Evolutionary conservation across 1,284 basidiomycete genomes (phyloP).

Genomic region (Fomitopsis betulina): DNA sequence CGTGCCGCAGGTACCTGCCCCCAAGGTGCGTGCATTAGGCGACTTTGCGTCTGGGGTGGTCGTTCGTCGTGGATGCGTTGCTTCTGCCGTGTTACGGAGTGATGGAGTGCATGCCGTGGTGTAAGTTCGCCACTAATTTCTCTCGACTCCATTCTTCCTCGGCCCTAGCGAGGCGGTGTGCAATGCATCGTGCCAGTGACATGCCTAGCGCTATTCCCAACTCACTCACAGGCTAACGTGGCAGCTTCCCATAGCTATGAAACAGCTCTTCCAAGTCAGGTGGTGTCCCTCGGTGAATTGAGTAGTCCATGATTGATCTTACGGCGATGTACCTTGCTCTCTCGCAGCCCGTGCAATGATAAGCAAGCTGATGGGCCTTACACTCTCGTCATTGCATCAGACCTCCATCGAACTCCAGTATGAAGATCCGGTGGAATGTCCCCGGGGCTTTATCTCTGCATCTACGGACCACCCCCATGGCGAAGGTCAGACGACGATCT

Average conservation of each 20-base stretch:
- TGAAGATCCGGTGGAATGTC: neutral
- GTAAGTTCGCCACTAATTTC: neutral
- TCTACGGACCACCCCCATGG: neutral
- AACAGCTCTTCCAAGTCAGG: neutral
- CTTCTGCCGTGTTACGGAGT: slow-evolving; percentile 1
- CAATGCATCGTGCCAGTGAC: neutral
- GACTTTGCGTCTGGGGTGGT: neutral
- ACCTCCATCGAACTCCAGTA: neutral
- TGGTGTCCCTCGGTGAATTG: neutral
- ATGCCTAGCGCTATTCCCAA: neutral
- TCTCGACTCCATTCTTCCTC: neutral
- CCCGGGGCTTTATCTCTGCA: neutral
- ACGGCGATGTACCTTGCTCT: neutral
- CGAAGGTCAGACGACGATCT: neutral
- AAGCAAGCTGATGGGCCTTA: neutral
- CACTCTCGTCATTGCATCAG: neutral
- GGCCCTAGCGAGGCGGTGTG: neutral
- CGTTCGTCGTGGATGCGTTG: neutral
- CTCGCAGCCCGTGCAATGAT: neutral
- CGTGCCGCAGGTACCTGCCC: neutral
- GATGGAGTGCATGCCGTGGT: neutral
- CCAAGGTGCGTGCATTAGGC: neutral
- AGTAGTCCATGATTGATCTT: neutral
- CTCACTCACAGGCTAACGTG: neutral
- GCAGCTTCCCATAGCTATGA: neutral